Base-by-base conservation (phyloP, 2,329 filamentous ascomycete species). In the Diaporthe humulicola region DNA sequence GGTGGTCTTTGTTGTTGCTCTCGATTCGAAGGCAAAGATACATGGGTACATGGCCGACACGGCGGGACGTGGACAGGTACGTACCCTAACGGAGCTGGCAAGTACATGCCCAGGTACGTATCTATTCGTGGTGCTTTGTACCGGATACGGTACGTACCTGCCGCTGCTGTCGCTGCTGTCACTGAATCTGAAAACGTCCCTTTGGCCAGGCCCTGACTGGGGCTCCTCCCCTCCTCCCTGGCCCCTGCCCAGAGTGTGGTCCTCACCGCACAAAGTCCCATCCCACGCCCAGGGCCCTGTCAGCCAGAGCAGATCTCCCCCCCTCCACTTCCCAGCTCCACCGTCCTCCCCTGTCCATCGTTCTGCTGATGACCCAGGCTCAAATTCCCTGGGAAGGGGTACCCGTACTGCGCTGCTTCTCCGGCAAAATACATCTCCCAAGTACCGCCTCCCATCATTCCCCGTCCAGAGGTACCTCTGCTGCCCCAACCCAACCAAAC, bases 401-500 rank as follows among this genome's bases (percentile, higher is more conserved):
- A 69, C 64, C 64, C 45, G 33, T 54, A 14, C 64, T 40, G 48
- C 64, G 64, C 64, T 69, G 64, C 71, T 48, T 57, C 61, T 74
- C 74, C 60, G 45, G 70, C 70, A 54, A 72, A 72, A 72, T 72
- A 72, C 70, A 40, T 25, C 38, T 28, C 42, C 40, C 33, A 60
- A 73, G 40, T 69, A 79, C 78, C 78, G 73, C 77, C 71, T 77
- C 75, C 76, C 75, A 74, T 70, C 52, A 33, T 71, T 60, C 30
- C 52, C 61, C 64, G 28, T 45, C 45, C 33, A 28, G 38, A 73
- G 64, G 58, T 76, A 75, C 75, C 36, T 67, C 28, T n/a, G 42
- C 61, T 70, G 40, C 45, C 56, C 54, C 75, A 74, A 71, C 74
- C 73, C 71, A 71, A 70, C 77, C 54, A 57, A 22, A 38, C 61